Conservation (phyloP, 805 yeast genomes). For the Clavispora carvajalis region DNA sequence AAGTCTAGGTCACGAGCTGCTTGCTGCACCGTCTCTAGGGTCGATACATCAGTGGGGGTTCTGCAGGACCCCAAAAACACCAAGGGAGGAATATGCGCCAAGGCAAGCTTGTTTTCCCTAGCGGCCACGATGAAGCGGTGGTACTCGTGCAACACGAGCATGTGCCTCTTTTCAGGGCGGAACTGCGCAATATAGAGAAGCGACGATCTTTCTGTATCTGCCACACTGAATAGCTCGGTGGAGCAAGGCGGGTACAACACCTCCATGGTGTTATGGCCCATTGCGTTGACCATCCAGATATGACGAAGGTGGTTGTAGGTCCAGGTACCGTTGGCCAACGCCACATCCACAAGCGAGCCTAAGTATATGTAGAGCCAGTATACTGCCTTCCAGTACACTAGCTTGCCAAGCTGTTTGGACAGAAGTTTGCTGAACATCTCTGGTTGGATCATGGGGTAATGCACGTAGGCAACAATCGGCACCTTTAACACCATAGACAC, state of each 20-base stretch:
- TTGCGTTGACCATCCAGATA: slow-evolving; percentile 52
- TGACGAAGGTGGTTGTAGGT: slow-evolving; percentile 66
- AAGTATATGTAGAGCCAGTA: slow-evolving; percentile 58
- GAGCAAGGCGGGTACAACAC: slow-evolving; percentile 90
- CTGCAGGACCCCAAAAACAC: slow-evolving; percentile 84
- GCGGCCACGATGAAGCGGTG: slow-evolving; percentile 40
- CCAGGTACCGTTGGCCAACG: slow-evolving; percentile 87
- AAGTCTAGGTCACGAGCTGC: slow-evolving; percentile 30
- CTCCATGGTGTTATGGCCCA: slow-evolving; percentile 21
- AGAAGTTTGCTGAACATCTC: slow-evolving; percentile 75
- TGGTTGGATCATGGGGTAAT: slow-evolving; percentile 83
- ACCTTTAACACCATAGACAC: slow-evolving; percentile 51
- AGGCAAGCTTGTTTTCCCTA: slow-evolving; percentile 14
- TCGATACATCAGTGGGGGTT: slow-evolving; percentile 55
- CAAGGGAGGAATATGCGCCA: slow-evolving; percentile 44
- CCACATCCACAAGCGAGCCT: slow-evolving; percentile 62
- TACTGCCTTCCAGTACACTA: slow-evolving; percentile 67
- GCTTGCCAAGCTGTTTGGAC: slow-evolving; percentile 36
- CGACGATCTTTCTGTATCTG: background rate
- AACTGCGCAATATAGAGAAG: slow-evolving; percentile 80
- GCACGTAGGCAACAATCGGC: slow-evolving; percentile 87
- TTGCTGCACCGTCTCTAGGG: slow-evolving; percentile 46
- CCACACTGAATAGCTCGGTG: slow-evolving; percentile 41
- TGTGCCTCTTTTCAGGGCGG: slow-evolving; percentile 92
- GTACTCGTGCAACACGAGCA: slow-evolving; percentile 60